phyloP scores from a whole-genome alignment of 169 alveolate species.

The Babesia divergens region DNA sequence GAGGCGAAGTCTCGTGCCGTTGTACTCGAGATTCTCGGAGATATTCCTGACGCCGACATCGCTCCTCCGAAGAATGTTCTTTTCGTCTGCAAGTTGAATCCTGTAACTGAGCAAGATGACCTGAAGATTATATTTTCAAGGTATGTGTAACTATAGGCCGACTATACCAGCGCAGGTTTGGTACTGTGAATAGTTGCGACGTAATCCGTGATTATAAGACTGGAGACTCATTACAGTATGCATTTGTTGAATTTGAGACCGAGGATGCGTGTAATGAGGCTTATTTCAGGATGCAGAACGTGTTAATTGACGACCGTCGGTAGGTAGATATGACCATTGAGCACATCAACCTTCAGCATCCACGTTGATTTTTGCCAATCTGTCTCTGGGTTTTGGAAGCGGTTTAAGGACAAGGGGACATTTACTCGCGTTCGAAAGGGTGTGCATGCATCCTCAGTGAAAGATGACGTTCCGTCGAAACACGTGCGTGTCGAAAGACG shows the following conservation, averaged over 20 bases:
- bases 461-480: neutral
- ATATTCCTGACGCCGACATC: slow-evolving; percentile 97
- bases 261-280: slow-evolving; percentile 95
- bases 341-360: slow-evolving; percentile 51
- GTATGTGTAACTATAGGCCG: neutral
- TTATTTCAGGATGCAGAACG: slow-evolving; percentile 94
- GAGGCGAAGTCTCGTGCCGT: slow-evolving; percentile 93
- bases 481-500: too few relatives aligned
- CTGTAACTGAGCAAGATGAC: slow-evolving; percentile 95
- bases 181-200: slow-evolving; percentile 90
- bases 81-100: slow-evolving; percentile 96
- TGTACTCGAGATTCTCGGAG: slow-evolving; percentile 95
- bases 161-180: slow-evolving; percentile 83
- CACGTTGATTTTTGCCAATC: slow-evolving; percentile 89
- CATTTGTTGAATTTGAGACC: slow-evolving; percentile 95
- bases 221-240: slow-evolving; percentile 96
- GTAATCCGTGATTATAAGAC: slow-evolving; percentile 97
- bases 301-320: slow-evolving; percentile 92
- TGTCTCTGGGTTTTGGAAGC: slow-evolving; percentile 76
- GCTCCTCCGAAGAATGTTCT: slow-evolving; percentile 98
- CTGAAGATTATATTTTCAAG: slow-evolving; percentile 89
- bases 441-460: too few relatives aligned
- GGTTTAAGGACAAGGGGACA: slow-evolving; percentile 29
- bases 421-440: slow-evolving; percentile 12
- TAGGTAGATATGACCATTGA: neutral